phyloP scores from a whole-genome alignment of 208 protist species.

The Wallacemonas sp. region DNA sequence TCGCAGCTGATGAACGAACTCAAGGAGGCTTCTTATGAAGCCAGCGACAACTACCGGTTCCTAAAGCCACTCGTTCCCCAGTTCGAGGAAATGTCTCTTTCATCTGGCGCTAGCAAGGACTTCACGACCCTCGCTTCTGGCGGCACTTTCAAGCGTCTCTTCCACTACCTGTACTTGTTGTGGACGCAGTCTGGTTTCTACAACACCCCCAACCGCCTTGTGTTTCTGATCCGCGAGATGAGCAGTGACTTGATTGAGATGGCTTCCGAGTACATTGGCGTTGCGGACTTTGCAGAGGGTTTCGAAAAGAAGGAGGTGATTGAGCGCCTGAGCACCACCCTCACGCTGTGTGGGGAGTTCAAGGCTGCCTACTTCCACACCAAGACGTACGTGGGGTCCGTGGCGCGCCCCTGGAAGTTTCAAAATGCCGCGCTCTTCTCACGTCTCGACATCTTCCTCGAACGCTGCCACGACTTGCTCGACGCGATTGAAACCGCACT shows the following conservation, averaged over 20 bases:
- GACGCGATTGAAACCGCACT: constrained; percentile 94
- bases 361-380: constrained; percentile 94
- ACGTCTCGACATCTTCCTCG: constrained; percentile 94
- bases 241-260: constrained; percentile 95
- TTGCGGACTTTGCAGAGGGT: constrained; percentile 89
- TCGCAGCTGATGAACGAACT: constrained; percentile 88
- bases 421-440: constrained; percentile 95
- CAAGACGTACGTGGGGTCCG: constrained; percentile 83
- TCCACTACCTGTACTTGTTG: constrained; percentile 93
- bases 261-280: constrained; percentile 87
- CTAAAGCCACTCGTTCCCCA: constrained; percentile 85
- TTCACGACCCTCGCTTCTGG: constrained; percentile 79
- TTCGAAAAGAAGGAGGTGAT: constrained; percentile 94
- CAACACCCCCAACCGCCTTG: constrained; percentile 90
- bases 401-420: constrained; percentile 92
- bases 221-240: constrained; percentile 94
- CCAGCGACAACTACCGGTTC: constrained; percentile 91
- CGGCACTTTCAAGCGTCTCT: constrained; percentile 87
- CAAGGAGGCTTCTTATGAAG: constrained; percentile 82
- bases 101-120: constrained; percentile 44
- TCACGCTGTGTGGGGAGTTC: constrained; percentile 91
- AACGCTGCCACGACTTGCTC: constrained; percentile 95
- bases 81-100: constrained; percentile 81
- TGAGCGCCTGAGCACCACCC: constrained; percentile 78
- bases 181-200: constrained; percentile 95